Percentiles rank a stretch among this genome's conserved stretches.
These are phyloP conservation scores for Cordyceps cateniannulata DNA, from an alignment of 2,329 filamentous ascomycete species.

Conservation along the genomic window DNA sequence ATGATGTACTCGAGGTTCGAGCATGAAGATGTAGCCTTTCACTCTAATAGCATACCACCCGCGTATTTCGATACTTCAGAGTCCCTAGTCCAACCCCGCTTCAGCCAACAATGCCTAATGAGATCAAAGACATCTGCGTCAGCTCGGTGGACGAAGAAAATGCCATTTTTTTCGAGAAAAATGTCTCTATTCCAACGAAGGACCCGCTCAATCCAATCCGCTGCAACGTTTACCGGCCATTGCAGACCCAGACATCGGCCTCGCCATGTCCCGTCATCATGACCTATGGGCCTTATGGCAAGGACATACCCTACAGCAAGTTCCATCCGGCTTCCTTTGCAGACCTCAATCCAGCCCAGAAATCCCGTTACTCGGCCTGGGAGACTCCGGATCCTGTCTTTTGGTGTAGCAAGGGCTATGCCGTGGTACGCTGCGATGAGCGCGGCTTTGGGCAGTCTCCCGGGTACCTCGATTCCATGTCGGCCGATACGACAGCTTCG, in stretches of 20 bases:
- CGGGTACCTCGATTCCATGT: conserved; percentile 43
- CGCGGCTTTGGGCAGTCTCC: conserved; percentile 41
- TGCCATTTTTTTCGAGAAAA: conserved; percentile 36
- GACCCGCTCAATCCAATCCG: conserved; percentile 22
- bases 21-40: background rate
- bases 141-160: conserved; percentile 8
- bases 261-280: conserved; percentile 50
- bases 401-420: conserved; percentile 50
- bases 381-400: conserved; percentile 52
- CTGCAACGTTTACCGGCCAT: conserved; percentile 33
- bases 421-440: conserved; percentile 47
- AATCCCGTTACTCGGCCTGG: conserved; percentile 49
- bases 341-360: conserved; percentile 48
- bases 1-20: background rate
- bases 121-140: conserved; percentile 22
- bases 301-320: conserved; percentile 60
- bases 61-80: background rate
- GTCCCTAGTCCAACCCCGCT: background rate
- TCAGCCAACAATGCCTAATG: conserved; percentile 22
- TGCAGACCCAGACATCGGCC: conserved; percentile 12
- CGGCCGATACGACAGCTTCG: conserved; percentile 38
- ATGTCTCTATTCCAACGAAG: conserved; percentile 25
- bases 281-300: conserved; percentile 69
- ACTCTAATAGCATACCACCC: background rate
- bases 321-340: conserved; percentile 35